These are phyloP conservation scores for Geotrichum siamense DNA, from an alignment of 1,139 yeast genomes.

Conservation along the genomic window DNA sequence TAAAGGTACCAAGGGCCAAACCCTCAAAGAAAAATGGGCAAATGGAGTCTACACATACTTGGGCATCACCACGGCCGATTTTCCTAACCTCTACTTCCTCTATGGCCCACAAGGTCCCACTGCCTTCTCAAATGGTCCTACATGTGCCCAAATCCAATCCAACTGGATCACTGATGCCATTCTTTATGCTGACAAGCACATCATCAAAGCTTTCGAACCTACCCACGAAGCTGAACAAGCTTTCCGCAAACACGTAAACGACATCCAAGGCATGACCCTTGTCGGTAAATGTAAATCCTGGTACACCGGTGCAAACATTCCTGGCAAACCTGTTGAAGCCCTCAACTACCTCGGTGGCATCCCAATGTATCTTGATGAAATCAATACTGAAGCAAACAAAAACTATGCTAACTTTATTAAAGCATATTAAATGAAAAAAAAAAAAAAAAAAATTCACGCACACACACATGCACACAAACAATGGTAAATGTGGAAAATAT, in stretches of 20 bases:
- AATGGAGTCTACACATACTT: constrained; percentile 26
- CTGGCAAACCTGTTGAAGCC: constrained; percentile 18
- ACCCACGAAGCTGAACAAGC: constrained; percentile 13
- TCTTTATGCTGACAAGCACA: constrained; percentile 9
- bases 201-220: constrained; percentile 12
- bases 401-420: constrained; percentile 10
- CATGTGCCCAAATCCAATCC: constrained; percentile 19
- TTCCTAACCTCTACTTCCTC: constrained; percentile 30
- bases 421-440: no score
- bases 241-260: constrained; percentile 13
- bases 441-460: no score
- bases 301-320: constrained; percentile 20
- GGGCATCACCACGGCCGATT: constrained; percentile 27
- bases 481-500: no score
- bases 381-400: constrained; percentile 10
- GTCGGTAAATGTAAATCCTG: constrained; percentile 12
- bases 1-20: constrained; percentile 23
- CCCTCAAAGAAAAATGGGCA: constrained; percentile 26
- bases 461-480: no score
- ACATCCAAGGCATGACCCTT: constrained; percentile 12
- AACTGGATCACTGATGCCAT: constrained; percentile 17
- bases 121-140: constrained; percentile 29
- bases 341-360: constrained; percentile 18
- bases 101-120: constrained; percentile 35
- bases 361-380: constrained; percentile 12